Evolutionary conservation across 805 yeast species (phyloP).

Genomic region (Metschnikowia gelsemii): DNA sequence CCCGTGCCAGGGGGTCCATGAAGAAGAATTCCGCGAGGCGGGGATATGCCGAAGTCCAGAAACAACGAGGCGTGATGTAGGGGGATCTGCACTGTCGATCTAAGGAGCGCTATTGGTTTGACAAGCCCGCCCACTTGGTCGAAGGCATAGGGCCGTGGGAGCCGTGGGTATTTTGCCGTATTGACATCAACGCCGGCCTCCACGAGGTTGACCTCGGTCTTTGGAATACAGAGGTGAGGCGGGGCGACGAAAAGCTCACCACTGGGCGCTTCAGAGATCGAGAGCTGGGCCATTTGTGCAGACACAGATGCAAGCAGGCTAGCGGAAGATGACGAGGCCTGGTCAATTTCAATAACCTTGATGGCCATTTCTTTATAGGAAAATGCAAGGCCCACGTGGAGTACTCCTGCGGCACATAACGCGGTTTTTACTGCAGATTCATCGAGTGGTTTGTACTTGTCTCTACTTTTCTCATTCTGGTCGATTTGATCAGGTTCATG

Average conservation of each 20-base stretch:
- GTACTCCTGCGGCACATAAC: slow-evolving; percentile 55
- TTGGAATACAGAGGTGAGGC: slow-evolving; percentile 41
- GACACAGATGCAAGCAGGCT: slow-evolving; percentile 13
- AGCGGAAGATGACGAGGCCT: slow-evolving; percentile 16
- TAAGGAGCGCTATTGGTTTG: slow-evolving; percentile 58
- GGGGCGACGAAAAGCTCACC: slow-evolving; percentile 45
- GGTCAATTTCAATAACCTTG: slow-evolving; percentile 30
- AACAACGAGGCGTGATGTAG: slow-evolving; percentile 74
- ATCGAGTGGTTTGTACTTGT: slow-evolving; percentile 15
- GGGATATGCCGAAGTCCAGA: slow-evolving; percentile 80
- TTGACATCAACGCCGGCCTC: slow-evolving; percentile 4
- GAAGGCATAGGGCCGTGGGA: slow-evolving; percentile 48
- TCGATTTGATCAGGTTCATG: no score
- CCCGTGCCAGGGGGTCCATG: slow-evolving; percentile 99
- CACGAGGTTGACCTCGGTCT: slow-evolving; percentile 20
- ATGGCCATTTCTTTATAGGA: slow-evolving; percentile 20
- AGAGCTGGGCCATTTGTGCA: slow-evolving; percentile 15
- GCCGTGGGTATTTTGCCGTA: slow-evolving; percentile 37
- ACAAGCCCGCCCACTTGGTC: slow-evolving; percentile 74
- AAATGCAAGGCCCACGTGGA: slow-evolving; percentile 55
- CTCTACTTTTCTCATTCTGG: no score
- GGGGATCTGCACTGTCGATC: slow-evolving; percentile 75
- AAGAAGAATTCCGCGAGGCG: slow-evolving; percentile 88
- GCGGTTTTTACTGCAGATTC: slow-evolving; percentile 39
- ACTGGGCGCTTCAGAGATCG: slow-evolving; percentile 11